Conservation (phyloP, 352 stramenopile species). For the Phytophthora quininea region DNA sequence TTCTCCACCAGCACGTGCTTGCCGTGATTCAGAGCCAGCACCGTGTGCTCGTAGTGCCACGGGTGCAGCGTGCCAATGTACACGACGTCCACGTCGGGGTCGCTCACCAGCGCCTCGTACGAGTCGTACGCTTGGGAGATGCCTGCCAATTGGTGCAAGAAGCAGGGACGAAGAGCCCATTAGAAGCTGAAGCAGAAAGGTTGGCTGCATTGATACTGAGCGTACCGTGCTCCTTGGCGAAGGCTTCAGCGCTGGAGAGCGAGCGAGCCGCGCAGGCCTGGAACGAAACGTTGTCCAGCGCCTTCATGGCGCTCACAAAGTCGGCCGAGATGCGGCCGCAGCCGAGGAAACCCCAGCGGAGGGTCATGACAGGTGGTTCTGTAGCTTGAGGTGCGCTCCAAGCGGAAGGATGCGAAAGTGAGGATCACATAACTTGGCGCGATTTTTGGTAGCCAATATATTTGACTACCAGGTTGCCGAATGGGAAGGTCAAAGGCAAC, state of each 20-base stretch:
- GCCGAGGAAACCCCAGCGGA: conserved; percentile 56
- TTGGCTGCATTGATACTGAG: neutral
- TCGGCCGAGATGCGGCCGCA: conserved; percentile 60
- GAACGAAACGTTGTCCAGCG: conserved; percentile 29
- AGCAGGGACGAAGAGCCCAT: too few species aligned
- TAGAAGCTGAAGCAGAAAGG: too few species aligned
- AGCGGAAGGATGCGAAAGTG: neutral
- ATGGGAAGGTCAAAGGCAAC: too few species aligned
- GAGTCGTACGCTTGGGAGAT: conserved; percentile 70
- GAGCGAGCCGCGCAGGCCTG: conserved; percentile 53
- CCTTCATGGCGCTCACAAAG: conserved; percentile 51
- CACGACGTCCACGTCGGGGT: conserved; percentile 84
- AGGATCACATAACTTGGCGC: too few species aligned
- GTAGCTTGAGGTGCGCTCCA: too few species aligned
- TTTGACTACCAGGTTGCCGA: too few species aligned
- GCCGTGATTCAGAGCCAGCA: conserved; percentile 65
- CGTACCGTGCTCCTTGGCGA: conserved; percentile 37
- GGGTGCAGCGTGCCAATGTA: conserved; percentile 90
- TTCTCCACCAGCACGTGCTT: conserved; percentile 93
- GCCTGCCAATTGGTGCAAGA: conserved; percentile 15
- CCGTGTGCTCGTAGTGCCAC: conserved; percentile 71
- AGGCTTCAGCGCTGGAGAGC: conserved; percentile 42
- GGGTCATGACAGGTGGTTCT: conserved; percentile 12
- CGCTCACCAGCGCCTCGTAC: conserved; percentile 80
- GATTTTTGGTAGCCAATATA: too few species aligned